Evolutionary conservation across 768 basidiomycete species (phyloP).

Genomic region (Leccinum broughii): DNA sequence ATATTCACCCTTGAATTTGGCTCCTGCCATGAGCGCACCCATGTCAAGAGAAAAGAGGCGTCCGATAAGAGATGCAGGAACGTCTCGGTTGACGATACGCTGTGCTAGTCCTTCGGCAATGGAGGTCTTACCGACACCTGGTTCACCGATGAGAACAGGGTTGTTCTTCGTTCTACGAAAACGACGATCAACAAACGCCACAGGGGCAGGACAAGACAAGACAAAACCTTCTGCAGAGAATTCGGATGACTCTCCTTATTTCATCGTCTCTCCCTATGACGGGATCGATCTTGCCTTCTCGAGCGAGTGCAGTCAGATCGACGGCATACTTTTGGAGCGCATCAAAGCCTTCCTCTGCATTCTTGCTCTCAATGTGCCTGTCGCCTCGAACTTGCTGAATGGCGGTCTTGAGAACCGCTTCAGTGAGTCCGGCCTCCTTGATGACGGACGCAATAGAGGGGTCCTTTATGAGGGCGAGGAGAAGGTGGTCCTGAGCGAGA

Average conservation of each 20-base stretch:
- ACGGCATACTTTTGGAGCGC: constrained; percentile 87
- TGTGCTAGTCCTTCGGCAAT: constrained; percentile 96
- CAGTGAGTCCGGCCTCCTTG: constrained; percentile 75
- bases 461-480: constrained; percentile 83
- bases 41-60: constrained; percentile 87
- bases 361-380: constrained; percentile 79
- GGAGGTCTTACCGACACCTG: constrained; percentile 94
- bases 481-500: constrained; percentile 90
- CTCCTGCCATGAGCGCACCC: constrained; percentile 94
- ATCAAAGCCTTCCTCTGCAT: constrained; percentile 91
- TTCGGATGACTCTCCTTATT: constrained; percentile 81
- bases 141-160: constrained; percentile 94
- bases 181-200: constrained; percentile 11
- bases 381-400: constrained; percentile 82
- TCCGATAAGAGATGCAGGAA: constrained; percentile 70
- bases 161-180: constrained; percentile 87
- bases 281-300: constrained; percentile 94
- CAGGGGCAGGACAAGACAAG: background rate
- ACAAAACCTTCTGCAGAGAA: constrained; percentile 72
- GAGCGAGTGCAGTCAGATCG: constrained; percentile 84
- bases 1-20: constrained; percentile 94
- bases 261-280: constrained; percentile 93
- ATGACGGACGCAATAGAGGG: constrained; percentile 62
- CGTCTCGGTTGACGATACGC: constrained; percentile 92
- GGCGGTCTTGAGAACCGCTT: constrained; percentile 70